Evolutionary conservation across 306 rosid genomes (phyloP).

Genomic region (Neltuma alba): DNA sequence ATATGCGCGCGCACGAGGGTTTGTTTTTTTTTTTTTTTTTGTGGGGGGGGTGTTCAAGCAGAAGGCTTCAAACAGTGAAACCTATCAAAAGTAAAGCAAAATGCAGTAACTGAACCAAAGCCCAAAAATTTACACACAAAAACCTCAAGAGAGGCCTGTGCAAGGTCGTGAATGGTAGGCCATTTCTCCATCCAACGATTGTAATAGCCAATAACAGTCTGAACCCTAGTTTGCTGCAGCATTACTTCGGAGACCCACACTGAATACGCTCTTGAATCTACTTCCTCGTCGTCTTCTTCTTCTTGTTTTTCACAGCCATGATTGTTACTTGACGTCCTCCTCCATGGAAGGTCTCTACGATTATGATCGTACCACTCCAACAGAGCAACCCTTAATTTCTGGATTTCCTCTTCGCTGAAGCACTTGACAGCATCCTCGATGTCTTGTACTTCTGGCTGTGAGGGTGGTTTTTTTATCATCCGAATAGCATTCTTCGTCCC

Average conservation of each 20-base stretch:
- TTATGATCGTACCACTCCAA: conserved; percentile 77
- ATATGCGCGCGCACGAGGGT: too few species aligned
- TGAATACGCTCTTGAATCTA: conserved; percentile 64
- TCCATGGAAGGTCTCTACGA: conserved; percentile 88
- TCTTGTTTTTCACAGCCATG: neutral
- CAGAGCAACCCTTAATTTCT: conserved; percentile 50
- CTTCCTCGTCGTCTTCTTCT: conserved; percentile 14
- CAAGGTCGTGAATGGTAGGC: conserved; percentile 78
- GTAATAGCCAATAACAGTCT: conserved; percentile 72
- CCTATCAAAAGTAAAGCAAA: neutral
- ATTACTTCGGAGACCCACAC: conserved; percentile 95
- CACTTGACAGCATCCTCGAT: conserved; percentile 55
- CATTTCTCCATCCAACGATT: conserved; percentile 83
- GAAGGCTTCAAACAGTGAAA: neutral
- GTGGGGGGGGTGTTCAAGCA: too few species aligned
- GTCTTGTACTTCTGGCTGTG: conserved; percentile 41
- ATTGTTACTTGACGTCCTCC: conserved; percentile 31
- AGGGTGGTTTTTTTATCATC: conserved; percentile 8
- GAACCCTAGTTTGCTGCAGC: conserved; percentile 94
- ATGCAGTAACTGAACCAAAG: neutral
- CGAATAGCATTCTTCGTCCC: neutral
- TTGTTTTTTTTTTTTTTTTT: too few species aligned
- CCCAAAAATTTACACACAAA: neutral
- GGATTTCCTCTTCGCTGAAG: conserved; percentile 55
- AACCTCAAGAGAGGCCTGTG: conserved; percentile 85